These are phyloP conservation scores for Dunaliella primolecta DNA, from an alignment of 139 green algal species.

Conservation along the genomic window DNA sequence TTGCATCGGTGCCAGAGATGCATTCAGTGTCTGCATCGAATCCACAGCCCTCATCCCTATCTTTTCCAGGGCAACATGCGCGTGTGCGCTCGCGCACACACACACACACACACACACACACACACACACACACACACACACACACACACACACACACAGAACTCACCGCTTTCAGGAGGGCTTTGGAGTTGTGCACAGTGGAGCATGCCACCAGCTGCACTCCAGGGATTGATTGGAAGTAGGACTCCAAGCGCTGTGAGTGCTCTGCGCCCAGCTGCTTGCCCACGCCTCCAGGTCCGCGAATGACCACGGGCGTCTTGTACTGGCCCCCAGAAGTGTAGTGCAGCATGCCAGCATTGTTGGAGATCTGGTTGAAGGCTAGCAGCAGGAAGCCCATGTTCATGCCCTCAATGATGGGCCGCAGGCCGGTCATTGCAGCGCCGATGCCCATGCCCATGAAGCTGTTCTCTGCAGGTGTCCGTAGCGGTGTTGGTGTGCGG, in stretches of 20 bases:
- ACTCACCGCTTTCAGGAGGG: conserved; percentile 84
- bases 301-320: conserved; percentile 57
- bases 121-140: neutral
- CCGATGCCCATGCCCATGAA: conserved; percentile 97
- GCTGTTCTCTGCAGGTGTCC: conserved; percentile 68
- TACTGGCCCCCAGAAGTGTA: conserved; percentile 96
- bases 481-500: neutral
- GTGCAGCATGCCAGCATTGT: conserved; percentile 97
- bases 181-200: conserved; percentile 87
- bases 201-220: conserved; percentile 92
- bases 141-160: neutral
- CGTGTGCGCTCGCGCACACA: too few relatives aligned
- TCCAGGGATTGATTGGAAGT: conserved; percentile 95
- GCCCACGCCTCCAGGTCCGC: conserved; percentile 72
- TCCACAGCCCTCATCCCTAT: too few relatives aligned
- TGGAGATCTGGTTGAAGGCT: conserved; percentile 98
- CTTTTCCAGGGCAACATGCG: too few relatives aligned
- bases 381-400: conserved; percentile 98
- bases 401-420: conserved; percentile 96
- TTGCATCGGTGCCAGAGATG: too few relatives aligned
- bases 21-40: too few relatives aligned
- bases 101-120: neutral
- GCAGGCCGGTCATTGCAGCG: conserved; percentile 92
- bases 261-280: conserved; percentile 95
- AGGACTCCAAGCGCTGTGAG: conserved; percentile 92